These are phyloP conservation scores for Haplographium delicatum DNA, from an alignment of 495 filamentous ascomycete genomes.

Conservation along the genomic window DNA sequence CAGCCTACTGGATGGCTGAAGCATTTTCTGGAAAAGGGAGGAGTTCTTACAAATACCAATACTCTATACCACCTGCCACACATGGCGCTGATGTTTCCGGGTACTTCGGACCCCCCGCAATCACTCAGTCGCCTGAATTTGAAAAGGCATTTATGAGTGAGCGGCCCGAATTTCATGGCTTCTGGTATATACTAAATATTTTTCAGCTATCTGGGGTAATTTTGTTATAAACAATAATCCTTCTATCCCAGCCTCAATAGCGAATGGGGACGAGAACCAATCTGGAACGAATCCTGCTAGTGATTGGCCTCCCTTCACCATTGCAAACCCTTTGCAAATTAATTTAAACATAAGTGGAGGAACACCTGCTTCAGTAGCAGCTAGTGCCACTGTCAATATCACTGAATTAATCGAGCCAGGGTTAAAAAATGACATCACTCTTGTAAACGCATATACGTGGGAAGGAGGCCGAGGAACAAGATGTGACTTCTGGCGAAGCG, in stretches of 20 bases:
- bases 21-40: neutral
- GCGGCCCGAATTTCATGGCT: neutral
- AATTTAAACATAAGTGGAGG: constrained; percentile 54
- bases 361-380: neutral
- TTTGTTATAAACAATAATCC: neutral
- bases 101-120: neutral
- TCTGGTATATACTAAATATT: neutral
- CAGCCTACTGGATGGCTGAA: neutral
- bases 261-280: constrained; percentile 11
- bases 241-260: neutral
- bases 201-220: neutral
- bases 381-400: constrained; percentile 14
- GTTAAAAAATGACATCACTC: constrained; percentile 39
- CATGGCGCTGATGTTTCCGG: neutral
- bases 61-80: neutral
- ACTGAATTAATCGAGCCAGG: constrained; percentile 36
- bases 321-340: constrained; percentile 21
- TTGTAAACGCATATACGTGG: constrained; percentile 47
- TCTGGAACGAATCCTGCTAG: constrained; percentile 9
- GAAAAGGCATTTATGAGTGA: neutral
- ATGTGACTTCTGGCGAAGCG: constrained; percentile 51
- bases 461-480: constrained; percentile 51
- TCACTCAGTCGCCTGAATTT: neutral
- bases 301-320: constrained; percentile 24
- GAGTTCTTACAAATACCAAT: neutral